Evolutionary conservation across 2,329 filamentous ascomycete species (phyloP).

Genomic region (Teratosphaeria epicoccoides): DNA sequence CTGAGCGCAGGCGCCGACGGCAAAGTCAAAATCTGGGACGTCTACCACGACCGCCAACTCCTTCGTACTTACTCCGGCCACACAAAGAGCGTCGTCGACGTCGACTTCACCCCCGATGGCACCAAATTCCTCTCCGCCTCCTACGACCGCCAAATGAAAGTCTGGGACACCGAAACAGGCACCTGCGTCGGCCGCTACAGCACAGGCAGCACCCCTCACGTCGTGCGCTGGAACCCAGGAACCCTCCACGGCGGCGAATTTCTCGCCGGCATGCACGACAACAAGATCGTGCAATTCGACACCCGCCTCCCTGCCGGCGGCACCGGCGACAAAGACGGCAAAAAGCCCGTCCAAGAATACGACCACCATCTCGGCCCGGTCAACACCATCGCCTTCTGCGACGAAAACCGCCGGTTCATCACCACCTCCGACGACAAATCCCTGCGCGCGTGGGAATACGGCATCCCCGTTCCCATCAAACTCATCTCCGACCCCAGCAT

Average conservation of each 20-base stretch:
- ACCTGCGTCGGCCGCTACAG: conserved; percentile 79
- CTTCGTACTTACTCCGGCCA: conserved; percentile 88
- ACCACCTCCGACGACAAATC: conserved; percentile 97
- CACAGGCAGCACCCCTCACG: conserved; percentile 90
- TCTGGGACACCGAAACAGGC: conserved; percentile 97
- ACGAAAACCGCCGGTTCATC: conserved; percentile 90
- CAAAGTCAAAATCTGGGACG: conserved; percentile 89
- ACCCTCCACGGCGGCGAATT: conserved; percentile 74
- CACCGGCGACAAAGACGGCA: conserved; percentile 1
- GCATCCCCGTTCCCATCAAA: conserved; percentile 96
- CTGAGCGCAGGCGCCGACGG: conserved; percentile 83
- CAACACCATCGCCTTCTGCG: conserved; percentile 95
- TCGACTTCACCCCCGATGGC: conserved; percentile 74
- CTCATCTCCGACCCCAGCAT: conserved; percentile 97
- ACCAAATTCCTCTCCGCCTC: conserved; percentile 81
- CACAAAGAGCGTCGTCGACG: conserved; percentile 77
- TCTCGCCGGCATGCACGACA: conserved; percentile 92
- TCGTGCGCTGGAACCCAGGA: conserved; percentile 83
- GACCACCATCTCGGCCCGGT: conserved; percentile 96
- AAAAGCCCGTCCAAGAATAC: conserved; percentile 82
- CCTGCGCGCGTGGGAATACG: conserved; percentile 94
- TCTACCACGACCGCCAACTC: conserved; percentile 80
- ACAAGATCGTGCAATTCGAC: conserved; percentile 98
- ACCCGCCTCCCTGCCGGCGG: conserved; percentile 51
- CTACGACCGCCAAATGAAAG: conserved; percentile 89